Conservation (phyloP, 345 rosid genomes). For the Trapa bicornis region DNA sequence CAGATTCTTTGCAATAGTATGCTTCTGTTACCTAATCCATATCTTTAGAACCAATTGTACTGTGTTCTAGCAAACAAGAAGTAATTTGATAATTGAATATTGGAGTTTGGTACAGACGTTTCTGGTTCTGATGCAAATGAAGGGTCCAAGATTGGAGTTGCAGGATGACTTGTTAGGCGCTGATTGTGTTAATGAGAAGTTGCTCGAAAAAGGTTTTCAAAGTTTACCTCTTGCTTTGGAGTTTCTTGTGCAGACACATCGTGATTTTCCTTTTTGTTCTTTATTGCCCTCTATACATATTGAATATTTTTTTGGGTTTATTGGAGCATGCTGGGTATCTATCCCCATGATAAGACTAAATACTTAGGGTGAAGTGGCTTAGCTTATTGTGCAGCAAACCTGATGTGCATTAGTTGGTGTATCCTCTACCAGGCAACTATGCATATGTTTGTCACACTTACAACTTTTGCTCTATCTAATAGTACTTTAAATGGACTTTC, state of each 20-base stretch:
- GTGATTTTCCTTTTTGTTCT: background rate
- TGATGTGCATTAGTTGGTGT: too few species aligned
- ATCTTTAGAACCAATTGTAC: background rate
- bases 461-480: too few species aligned
- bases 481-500: too few species aligned
- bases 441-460: too few species aligned
- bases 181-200: background rate
- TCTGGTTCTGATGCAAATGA: slow-evolving; percentile 32
- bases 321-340: slow-evolving; percentile 15
- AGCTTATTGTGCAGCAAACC: slow-evolving; percentile 13
- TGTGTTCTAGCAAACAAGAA: background rate
- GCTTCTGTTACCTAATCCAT: slow-evolving; percentile 1
- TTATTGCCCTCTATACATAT: slow-evolving; percentile 1
- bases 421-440: too few species aligned
- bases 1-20: slow-evolving; percentile 36
- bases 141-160: slow-evolving; percentile 17
- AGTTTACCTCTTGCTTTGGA: background rate
- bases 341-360: slow-evolving; percentile 11
- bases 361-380: slow-evolving; percentile 7
- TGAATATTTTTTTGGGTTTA: background rate
- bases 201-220: background rate
- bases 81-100: background rate
- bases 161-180: slow-evolving; percentile 14
- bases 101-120: slow-evolving; percentile 35
- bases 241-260: background rate